Percentiles rank a stretch among this genome's conserved stretches.
phyloP scores from a whole-genome alignment of 176 grass and related monocot genomes.

The Triticum monococcum region DNA sequence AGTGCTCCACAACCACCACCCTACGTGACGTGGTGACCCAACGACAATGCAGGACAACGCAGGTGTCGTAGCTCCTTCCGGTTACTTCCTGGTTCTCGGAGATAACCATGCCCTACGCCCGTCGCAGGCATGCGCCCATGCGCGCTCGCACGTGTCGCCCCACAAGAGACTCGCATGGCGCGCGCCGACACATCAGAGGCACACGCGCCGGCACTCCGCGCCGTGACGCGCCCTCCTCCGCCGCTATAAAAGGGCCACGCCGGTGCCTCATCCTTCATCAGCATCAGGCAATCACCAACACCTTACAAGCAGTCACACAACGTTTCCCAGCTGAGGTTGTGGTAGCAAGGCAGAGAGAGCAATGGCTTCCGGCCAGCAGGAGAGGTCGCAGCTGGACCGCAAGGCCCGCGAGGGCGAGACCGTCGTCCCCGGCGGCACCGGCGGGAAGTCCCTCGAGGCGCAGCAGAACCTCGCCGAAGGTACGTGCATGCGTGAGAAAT shows the following conservation, averaged over 20 bases:
- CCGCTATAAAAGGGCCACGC: conserved; percentile 7
- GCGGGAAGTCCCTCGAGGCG: conserved; percentile 56
- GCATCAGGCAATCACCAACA: neutral
- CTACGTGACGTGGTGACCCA: neutral
- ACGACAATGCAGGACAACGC: neutral
- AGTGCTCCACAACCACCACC: neutral
- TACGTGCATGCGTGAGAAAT: neutral
- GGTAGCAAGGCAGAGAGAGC: neutral
- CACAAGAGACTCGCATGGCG: neutral
- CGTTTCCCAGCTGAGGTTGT: neutral
- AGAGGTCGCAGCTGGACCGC: conserved; percentile 52
- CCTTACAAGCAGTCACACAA: neutral
- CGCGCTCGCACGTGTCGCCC: conserved; percentile 24
- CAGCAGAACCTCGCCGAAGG: conserved; percentile 74
- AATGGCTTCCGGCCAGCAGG: conserved; percentile 58
- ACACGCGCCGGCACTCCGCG: conserved; percentile 24
- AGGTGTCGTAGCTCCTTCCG: neutral
- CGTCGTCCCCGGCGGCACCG: conserved; percentile 65
- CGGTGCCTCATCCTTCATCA: neutral
- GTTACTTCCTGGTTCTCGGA: neutral
- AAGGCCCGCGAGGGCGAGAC: conserved; percentile 56
- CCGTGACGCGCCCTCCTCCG: neutral
- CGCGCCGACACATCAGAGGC: neutral
- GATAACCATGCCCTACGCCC: neutral
- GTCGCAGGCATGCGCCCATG: neutral